phyloP scores from a whole-genome alignment of 1,284 basidiomycete species.

The Thelephora terrestris region DNA sequence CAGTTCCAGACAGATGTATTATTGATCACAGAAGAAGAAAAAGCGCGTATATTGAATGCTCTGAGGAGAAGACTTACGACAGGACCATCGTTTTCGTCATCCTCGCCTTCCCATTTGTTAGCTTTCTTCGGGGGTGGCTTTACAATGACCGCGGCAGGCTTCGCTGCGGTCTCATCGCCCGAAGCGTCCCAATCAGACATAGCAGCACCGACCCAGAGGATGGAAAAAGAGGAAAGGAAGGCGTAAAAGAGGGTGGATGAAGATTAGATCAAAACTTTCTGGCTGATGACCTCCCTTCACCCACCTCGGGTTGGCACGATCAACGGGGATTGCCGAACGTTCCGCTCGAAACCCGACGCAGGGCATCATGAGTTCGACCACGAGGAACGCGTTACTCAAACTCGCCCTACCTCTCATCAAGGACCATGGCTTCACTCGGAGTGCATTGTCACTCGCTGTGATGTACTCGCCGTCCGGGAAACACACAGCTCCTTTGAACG shows the following conservation, averaged over 20 bases:
- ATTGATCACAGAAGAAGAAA: no score
- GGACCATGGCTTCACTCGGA: conserved; percentile 62
- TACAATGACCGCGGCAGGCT: conserved; percentile 30
- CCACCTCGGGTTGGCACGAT: no score
- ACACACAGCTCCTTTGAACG: conserved; percentile 51
- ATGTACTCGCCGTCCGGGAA: conserved; percentile 36
- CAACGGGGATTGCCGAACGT: no score
- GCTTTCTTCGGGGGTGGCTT: conserved; percentile 35
- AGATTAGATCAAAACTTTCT: neutral
- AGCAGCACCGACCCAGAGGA: neutral
- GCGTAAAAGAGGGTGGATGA: neutral
- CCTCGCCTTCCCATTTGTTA: conserved; percentile 81
- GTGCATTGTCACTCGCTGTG: conserved; percentile 55
- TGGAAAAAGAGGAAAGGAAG: conserved; percentile 13
- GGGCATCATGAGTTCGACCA: neutral
- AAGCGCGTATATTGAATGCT: no score
- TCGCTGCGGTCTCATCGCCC: conserved; percentile 14
- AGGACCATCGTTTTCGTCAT: conserved; percentile 63
- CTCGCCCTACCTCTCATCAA: conserved; percentile 52
- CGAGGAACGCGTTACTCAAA: conserved; percentile 34
- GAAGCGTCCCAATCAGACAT: no score
- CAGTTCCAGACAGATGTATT: no score
- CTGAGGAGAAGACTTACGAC: conserved; percentile 32
- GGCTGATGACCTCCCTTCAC: neutral
- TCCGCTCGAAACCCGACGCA: no score